Evolutionary conservation across 2,329 filamentous ascomycete genomes (phyloP).

Genomic region (Herpotrichia juniperi): DNA sequence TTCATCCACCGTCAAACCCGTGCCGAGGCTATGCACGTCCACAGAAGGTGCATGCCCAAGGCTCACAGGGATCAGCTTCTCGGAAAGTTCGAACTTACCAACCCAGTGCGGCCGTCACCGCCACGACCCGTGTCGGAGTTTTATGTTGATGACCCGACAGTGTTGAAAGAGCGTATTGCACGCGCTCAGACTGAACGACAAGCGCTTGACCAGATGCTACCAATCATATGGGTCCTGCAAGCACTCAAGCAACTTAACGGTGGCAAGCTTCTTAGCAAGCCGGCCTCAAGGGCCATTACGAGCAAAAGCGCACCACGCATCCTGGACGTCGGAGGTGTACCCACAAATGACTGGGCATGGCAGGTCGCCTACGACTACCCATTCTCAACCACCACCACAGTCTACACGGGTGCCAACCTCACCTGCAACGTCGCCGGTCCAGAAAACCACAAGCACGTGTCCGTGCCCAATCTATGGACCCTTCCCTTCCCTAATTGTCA

Average conservation of each 20-base stretch:
- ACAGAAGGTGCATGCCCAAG: constrained; percentile 74
- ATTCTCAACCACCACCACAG: constrained; percentile 85
- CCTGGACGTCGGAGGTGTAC: constrained; percentile 84
- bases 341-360: constrained; percentile 95
- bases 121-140: constrained; percentile 54
- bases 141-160: constrained; percentile 61
- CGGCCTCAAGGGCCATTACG: constrained; percentile 45
- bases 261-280: constrained; percentile 64
- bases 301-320: constrained; percentile 72
- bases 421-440: constrained; percentile 70
- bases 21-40: constrained; percentile 86
- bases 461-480: constrained; percentile 75
- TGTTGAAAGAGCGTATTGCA: constrained; percentile 62
- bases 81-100: constrained; percentile 80
- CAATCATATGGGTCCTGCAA: constrained; percentile 67
- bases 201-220: constrained; percentile 72
- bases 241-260: constrained; percentile 66
- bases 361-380: constrained; percentile 86
- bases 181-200: constrained; percentile 76
- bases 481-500: constrained; percentile 85
- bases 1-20: constrained; percentile 85
- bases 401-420: constrained; percentile 63
- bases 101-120: constrained; percentile 49
- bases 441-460: constrained; percentile 82
- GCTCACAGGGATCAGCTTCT: constrained; percentile 80